Base-by-base conservation (phyloP, 2,329 filamentous ascomycete species). In the Alternaria sp. region DNA sequence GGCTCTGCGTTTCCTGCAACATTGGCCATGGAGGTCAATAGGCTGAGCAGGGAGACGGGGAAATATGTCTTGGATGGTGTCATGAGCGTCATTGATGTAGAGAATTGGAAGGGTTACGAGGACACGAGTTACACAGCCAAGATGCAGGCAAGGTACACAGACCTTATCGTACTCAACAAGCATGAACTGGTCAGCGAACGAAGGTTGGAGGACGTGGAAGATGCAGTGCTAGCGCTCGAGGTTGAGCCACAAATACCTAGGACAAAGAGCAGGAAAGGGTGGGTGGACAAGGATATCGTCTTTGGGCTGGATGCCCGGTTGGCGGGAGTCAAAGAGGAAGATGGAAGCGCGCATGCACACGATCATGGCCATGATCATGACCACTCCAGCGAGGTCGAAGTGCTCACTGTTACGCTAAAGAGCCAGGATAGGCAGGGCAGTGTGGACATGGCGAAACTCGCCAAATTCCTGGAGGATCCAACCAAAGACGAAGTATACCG, bases 401-500 rank as follows among this genome's bases (percentile, higher is more conserved):
- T 97, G 3, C 82, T 98, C 1, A 96, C 92, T 2, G 84, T 96
- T n/a, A 88, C 89, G 7, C 80, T 97, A 52, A 66, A 77, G 16
- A 66, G 72, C 38, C 76, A 80, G 16, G 57, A 66, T 30, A 81
- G 87, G 24, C 84, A 88, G 30, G 82, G 88, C 0, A 83, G 87
- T 57, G 85, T 87, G 24, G 72, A 90, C 64, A 84, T 97, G 7
- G 83, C 89, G 57, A 81, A 81, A 9, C 53, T 78, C 11, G 57
- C 61, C 0, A 79, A 70, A 49, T 82, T 98, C 2, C 85, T 98
- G 32, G 83, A 85, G 47, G 80, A 87, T 0, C 91, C 94, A 0
- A 91, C 93, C 1, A 97, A 96, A 75, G 95, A 99, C 66, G 94
- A 98, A 75, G 88, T 96, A 9, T 99, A 98, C 80, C 88, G 95